Base-by-base conservation (phyloP, 2,329 filamentous ascomycete genomes). In the Colletotrichum siamense region DNA sequence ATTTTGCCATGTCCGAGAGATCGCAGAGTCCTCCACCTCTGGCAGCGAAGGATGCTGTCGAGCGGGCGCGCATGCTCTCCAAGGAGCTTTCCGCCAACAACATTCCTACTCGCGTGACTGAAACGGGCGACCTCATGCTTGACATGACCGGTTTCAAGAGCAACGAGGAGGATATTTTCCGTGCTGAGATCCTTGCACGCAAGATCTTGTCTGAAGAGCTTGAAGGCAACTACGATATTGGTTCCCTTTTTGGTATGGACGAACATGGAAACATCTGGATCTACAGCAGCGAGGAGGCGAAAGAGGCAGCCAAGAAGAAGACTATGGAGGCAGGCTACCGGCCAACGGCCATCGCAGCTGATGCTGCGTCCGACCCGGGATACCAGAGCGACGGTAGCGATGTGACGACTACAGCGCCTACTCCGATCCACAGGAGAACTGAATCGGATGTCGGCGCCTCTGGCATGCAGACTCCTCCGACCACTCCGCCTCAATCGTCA, bases 211-310 rank as follows among this genome's bases (percentile, higher is more conserved):
- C 96, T 0, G 96, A 99, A 82, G 96, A 99, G 85, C 87, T 99
- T 16, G 95, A 98, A 81, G 97, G 96, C 26, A 96, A 96, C 82
- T 98, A 98, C 84, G 97, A 99, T 82, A 98, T 99, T 80, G 97
- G 97, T 8, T 94, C 96, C 3, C 89, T 99, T 34, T 98, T 99
- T 80, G 97, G 96, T 15, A 96, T 97, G 61, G 97, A 99, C 82
- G 96, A 98, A 82, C 93, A 97, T 76, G 97, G 97, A 8, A 99
- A 99, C 81, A 89, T 99, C n/a, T 99, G 97, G 96, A 99, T 99
- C 79, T 99, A 99, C 87, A 97, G 96, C 86, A 99, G 96, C 81
- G 96, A 99, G 84, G 96, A 98, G 82, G 96, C 97, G 28, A 99
- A 98, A 82, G 94, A 97, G 81, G 94, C 95, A 8, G 96, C 96